phyloP scores from a whole-genome alignment of 129 eudicot species.

The Erigeron canadensis region DNA sequence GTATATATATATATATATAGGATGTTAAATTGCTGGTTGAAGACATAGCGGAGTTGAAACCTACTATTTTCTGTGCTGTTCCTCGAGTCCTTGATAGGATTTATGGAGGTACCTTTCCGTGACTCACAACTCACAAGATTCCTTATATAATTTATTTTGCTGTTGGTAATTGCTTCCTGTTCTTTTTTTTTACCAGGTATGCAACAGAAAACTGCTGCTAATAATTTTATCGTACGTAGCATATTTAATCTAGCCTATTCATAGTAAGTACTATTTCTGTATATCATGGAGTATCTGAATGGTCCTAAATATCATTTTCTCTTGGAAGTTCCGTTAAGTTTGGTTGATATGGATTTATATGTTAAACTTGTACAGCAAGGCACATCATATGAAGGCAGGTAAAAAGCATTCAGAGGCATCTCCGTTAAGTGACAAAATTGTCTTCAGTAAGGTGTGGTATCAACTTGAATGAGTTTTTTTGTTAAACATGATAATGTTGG shows the following conservation, averaged over 20 bases:
- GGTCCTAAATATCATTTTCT: background rate
- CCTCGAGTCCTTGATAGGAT: constrained; percentile 94
- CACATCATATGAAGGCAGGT: constrained; percentile 66
- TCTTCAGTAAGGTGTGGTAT: constrained; percentile 70
- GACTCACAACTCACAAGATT: background rate
- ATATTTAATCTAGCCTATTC: constrained; percentile 72
- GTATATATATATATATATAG: constrained; percentile 38
- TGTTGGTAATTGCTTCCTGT: constrained; percentile 8
- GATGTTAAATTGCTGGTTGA: constrained; percentile 85
- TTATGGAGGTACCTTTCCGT: constrained; percentile 56
- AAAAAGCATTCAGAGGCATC: constrained; percentile 77
- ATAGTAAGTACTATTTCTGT: constrained; percentile 46
- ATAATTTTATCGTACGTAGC: constrained; percentile 61
- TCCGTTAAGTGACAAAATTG: constrained; percentile 75
- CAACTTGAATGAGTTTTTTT: background rate
- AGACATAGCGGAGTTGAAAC: constrained; percentile 82
- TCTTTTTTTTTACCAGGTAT: constrained; percentile 47
- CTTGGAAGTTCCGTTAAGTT: background rate
- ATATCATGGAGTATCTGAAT: background rate
- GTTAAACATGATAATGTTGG: background rate
- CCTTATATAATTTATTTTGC: background rate
- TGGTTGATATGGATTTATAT: constrained; percentile 11
- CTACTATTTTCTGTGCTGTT: constrained; percentile 96
- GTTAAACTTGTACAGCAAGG: constrained; percentile 58
- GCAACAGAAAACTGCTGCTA: constrained; percentile 71